A percentile compares a stretch with the other conserved stretches of the same genome.
Evolutionary conservation across 768 basidiomycete species (phyloP).

Genomic region (Pleurotus djamor): DNA sequence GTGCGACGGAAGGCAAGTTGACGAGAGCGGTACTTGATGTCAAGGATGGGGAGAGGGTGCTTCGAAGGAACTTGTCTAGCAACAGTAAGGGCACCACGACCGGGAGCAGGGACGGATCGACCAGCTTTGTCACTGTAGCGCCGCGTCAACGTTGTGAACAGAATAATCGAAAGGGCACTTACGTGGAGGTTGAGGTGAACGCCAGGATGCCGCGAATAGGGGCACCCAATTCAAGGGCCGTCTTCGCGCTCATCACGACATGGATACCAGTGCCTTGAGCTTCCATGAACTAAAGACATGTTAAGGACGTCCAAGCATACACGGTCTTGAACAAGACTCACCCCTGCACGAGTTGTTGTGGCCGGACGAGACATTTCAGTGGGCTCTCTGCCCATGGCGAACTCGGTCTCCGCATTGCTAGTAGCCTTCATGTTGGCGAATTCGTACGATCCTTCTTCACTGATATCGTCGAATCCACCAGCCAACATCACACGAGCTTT

Average conservation of each 20-base stretch:
- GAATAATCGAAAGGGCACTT: constrained; percentile 25
- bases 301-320: constrained; percentile 6
- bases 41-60: constrained; percentile 76
- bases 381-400: constrained; percentile 98
- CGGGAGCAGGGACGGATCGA: constrained; percentile 96
- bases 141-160: background rate
- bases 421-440: constrained; percentile 99
- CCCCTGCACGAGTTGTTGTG: constrained; percentile 93
- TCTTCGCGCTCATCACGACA: constrained; percentile 95
- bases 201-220: constrained; percentile 93
- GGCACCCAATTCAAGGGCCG: constrained; percentile 90
- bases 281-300: constrained; percentile 79
- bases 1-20: constrained; percentile 94
- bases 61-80: constrained; percentile 84
- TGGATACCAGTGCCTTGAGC: constrained; percentile 96
- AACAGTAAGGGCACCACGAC: constrained; percentile 86
- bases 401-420: constrained; percentile 94
- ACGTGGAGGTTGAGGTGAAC: constrained; percentile 97
- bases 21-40: constrained; percentile 85
- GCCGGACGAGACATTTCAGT: constrained; percentile 99
- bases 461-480: constrained; percentile 97
- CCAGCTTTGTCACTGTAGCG: constrained; percentile 90
- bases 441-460: constrained; percentile 97
- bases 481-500: constrained; percentile 99
- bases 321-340: constrained; percentile 34